Percentiles rank a stretch among this genome's conserved stretches.
These are phyloP conservation scores for Psilocybe cubensis DNA, from an alignment of 768 basidiomycete genomes.

Conservation along the genomic window DNA sequence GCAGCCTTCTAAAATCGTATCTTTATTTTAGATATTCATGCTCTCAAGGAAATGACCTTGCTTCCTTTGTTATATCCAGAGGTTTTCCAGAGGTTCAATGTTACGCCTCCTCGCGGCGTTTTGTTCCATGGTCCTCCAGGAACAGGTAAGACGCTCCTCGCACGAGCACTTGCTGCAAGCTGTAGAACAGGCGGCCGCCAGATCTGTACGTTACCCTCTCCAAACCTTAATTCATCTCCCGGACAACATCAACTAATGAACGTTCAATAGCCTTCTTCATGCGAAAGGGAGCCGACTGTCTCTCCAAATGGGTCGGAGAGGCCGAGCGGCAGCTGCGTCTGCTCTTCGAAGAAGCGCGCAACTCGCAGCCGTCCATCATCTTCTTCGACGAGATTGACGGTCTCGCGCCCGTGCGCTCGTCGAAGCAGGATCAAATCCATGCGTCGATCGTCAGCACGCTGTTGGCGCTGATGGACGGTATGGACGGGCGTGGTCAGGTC, in stretches of 20 bases:
- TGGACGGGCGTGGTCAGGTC: slow-evolving; percentile 98
- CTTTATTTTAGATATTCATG: slow-evolving; percentile 81
- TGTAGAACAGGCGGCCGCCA: slow-evolving; percentile 85
- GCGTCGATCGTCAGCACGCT: slow-evolving; percentile 97
- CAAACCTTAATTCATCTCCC: not conserved
- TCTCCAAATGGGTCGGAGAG: slow-evolving; percentile 99
- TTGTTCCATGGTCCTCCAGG: slow-evolving; percentile 98
- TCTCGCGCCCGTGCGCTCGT: slow-evolving; percentile 96
- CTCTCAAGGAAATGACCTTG: slow-evolving; percentile 97
- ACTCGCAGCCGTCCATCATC: slow-evolving; percentile 94
- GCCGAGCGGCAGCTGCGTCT: slow-evolving; percentile 95
- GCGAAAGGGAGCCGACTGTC: slow-evolving; percentile 97
- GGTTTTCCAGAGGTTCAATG: slow-evolving; percentile 90
- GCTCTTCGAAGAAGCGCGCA: slow-evolving; percentile 93
- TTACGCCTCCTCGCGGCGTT: slow-evolving; percentile 96
- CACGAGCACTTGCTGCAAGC: slow-evolving; percentile 91
- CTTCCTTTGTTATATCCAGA: slow-evolving; percentile 95
- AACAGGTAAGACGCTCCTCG: slow-evolving; percentile 96
- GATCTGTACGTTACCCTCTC: slow-evolving; percentile 66
- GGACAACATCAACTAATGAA: not conserved
- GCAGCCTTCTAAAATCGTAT: not conserved
- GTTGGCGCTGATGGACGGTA: slow-evolving; percentile 97
- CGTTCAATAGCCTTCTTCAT: slow-evolving; percentile 91
- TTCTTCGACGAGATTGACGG: slow-evolving; percentile 99
- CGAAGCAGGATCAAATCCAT: slow-evolving; percentile 98